Evolutionary conservation across 768 basidiomycete genomes (phyloP).

Genomic region (Cyclocybe cylindracea): DNA sequence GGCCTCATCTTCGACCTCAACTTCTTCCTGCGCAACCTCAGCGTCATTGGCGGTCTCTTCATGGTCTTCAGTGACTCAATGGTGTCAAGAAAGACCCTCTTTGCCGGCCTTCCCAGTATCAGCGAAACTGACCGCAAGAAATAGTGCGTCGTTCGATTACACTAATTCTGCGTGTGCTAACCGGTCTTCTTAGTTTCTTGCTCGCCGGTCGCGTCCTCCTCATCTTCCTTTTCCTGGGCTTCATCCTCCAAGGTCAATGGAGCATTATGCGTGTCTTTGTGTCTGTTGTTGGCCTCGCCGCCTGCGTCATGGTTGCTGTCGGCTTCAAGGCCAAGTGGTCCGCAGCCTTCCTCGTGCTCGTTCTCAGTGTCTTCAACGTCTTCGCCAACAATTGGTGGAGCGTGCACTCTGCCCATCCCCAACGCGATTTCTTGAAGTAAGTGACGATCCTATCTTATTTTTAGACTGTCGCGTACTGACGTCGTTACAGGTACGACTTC

Average conservation of each 20-base stretch:
- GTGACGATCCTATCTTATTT: slow-evolving; percentile 29
- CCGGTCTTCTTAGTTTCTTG: slow-evolving; percentile 69
- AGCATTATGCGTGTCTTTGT: slow-evolving; percentile 83
- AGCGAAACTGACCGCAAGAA: slow-evolving; percentile 97
- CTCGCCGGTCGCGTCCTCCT: slow-evolving; percentile 95
- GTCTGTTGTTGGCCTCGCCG: slow-evolving; percentile 86
- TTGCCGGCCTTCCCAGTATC: slow-evolving; percentile 87
- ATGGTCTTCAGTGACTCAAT: slow-evolving; percentile 99
- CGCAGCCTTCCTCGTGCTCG: slow-evolving; percentile 90
- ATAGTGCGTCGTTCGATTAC: slow-evolving; percentile 64
- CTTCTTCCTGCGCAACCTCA: slow-evolving; percentile 99
- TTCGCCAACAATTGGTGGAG: slow-evolving; percentile 99
- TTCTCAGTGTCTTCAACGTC: slow-evolving; percentile 93
- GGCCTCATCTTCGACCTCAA: slow-evolving; percentile 99
- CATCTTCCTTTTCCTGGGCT: slow-evolving; percentile 99
- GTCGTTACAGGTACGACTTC: slow-evolving; percentile 82
- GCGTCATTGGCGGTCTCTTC: slow-evolving; percentile 95
- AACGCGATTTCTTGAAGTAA: slow-evolving; percentile 96
- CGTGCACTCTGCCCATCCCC: slow-evolving; percentile 88
- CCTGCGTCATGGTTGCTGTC: slow-evolving; percentile 94
- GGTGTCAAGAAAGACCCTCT: slow-evolving; percentile 81
- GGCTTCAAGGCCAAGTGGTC: slow-evolving; percentile 99
- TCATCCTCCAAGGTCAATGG: slow-evolving; percentile 94
- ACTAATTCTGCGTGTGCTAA: background rate
- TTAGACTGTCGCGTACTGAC: slow-evolving; percentile 10